Percentiles rank a stretch among this genome's conserved stretches.
Evolutionary conservation across 2,329 filamentous ascomycete species (phyloP).

Genomic region (Chaetothyriales sp.): DNA sequence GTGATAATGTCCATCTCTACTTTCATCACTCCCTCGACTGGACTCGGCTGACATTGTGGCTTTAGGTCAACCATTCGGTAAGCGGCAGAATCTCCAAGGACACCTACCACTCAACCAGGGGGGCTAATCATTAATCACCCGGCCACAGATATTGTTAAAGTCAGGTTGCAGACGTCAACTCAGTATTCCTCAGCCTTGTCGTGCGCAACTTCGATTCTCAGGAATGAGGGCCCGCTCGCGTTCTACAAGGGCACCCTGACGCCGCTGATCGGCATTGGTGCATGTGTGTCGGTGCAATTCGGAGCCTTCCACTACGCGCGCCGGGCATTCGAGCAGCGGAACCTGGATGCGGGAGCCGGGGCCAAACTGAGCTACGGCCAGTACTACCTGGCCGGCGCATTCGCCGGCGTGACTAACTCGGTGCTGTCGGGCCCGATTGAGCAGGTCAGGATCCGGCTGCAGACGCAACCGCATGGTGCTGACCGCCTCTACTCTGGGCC

Average conservation of each 20-base stretch:
- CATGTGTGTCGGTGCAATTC: conserved; percentile 95
- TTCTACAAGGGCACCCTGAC: conserved; percentile 99
- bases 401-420: conserved; percentile 82
- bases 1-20: too few species aligned
- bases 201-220: conserved; percentile 70
- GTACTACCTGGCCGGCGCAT: conserved; percentile 82
- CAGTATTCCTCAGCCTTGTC: conserved; percentile 67
- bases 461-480: conserved; percentile 80
- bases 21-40: not conserved
- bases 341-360: conserved; percentile 28
- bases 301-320: conserved; percentile 89
- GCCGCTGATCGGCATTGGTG: conserved; percentile 85
- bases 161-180: conserved; percentile 78
- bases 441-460: conserved; percentile 87
- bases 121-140: conserved; percentile 5
- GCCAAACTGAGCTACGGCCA: conserved; percentile 57
- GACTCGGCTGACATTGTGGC: not conserved
- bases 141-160: conserved; percentile 75
- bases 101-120: conserved; percentile 14
- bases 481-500: conserved; percentile 67
- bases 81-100: conserved; percentile 15
- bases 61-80: conserved; percentile 51
- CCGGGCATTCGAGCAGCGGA: conserved; percentile 65
- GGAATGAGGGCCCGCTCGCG: conserved; percentile 70
- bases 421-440: conserved; percentile 84